Percentiles rank a stretch among this genome's conserved stretches.
These are phyloP conservation scores for Sporothrix brasiliensis DNA, from an alignment of 2,329 filamentous ascomycete species.

Conservation along the genomic window DNA sequence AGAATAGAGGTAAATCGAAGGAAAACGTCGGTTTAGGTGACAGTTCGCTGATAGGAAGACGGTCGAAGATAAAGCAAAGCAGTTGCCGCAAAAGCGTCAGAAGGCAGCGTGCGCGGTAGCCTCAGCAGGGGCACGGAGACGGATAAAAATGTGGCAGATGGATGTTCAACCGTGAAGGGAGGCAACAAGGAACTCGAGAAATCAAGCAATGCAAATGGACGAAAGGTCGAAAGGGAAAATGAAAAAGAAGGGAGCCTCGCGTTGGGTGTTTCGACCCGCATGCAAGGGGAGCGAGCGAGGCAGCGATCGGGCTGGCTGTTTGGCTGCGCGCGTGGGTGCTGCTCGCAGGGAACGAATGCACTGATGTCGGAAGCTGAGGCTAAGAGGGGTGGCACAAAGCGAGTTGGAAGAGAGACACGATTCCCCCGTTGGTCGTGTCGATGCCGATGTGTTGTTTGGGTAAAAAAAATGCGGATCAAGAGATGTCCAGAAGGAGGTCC, in stretches of 20 bases:
- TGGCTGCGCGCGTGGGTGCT: conserved; percentile 3
- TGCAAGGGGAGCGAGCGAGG: conserved; percentile 15
- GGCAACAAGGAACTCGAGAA: not conserved
- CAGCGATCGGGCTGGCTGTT: conserved; percentile 11
- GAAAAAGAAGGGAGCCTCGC: conserved; percentile 18
- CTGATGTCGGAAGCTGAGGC: not conserved
- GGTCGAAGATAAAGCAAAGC: conserved; percentile 14
- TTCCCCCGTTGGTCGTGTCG: not conserved
- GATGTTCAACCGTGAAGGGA: not conserved
- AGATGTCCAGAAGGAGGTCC: not conserved
- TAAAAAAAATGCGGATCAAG: not conserved
- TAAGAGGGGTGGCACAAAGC: not conserved
- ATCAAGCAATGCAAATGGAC: not conserved
- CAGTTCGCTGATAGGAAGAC: not conserved
- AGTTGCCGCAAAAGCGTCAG: not conserved
- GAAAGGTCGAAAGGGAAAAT: not conserved
- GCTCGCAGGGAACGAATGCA: not conserved
- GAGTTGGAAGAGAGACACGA: not conserved
- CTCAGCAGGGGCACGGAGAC: not conserved
- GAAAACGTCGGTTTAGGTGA: not conserved
- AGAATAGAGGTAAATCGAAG: not conserved
- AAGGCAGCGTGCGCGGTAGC: not conserved
- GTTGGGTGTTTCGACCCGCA: conserved; percentile 27
- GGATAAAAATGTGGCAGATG: not conserved
- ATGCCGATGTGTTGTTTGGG: conserved; percentile 5